Evolutionary conservation across 75 land plant genomes (phyloP), one percentile per base, ranked within the genome.

Genomic region (Cryptomeria japonica): DNA sequence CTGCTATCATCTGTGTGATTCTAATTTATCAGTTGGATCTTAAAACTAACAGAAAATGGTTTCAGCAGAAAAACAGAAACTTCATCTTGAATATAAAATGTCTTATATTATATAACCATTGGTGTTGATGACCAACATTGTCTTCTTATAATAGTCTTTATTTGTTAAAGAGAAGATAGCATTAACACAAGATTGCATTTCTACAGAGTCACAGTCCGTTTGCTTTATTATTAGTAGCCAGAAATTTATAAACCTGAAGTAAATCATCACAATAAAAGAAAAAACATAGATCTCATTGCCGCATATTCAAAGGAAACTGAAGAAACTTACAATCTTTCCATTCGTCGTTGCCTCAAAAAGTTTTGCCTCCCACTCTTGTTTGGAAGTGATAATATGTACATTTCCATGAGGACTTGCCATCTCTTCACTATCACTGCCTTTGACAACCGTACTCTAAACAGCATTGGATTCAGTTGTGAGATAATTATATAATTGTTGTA

Each of bases 321-420:
- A 86, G 55, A 15, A 86, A 53, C 61, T 89, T 86, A 90, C 91
- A 77, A 90, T 76, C 90, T 89, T 90, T 31, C 87, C 83, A n/a
- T n/a, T 80, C 14, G 10, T 51, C 14, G 73, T 85, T 84, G 91
- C 84, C 73, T 90, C 91, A 32, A 53, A 77, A 25, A 90, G 4
- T 83, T 90, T 90, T 19, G 64, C 91, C 9, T 89, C 37, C 91
- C 91, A 90, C 36, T 51, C 87, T 8, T 85, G n/a, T 68, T 55
- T 53, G 68, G 80, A 90, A 31, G 56, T 85, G 19, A 90, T 90
- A 37, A 85, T 18, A 37, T 34, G 87, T 53, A 90, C 37, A 19
- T 85, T 90, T 44, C 91, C 91, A 61, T 89, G 91, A 51, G 76
- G 87, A 22, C 38, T 90, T 47, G 88, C 72, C 88, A 88, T 88